phyloP scores from a whole-genome alignment of 2,329 filamentous ascomycete genomes.

The Penicillium sclerotiorum region DNA sequence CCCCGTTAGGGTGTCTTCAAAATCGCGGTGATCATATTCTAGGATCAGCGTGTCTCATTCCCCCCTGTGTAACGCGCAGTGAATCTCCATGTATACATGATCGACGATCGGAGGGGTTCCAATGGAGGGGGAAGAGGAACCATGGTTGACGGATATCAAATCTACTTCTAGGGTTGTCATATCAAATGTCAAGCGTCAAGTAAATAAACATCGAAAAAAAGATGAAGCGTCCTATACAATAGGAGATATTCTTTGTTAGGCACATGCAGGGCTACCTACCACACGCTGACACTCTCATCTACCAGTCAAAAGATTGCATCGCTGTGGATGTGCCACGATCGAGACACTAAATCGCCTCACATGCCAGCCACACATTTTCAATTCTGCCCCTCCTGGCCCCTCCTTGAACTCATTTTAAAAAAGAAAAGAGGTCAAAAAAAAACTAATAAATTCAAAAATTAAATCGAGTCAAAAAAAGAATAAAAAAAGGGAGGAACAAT shows the following conservation, averaged over 20 bases:
- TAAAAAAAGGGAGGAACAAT: background rate
- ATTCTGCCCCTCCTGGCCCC: background rate
- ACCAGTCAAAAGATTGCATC: slow-evolving; percentile 4
- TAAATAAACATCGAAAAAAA: too few relatives aligned
- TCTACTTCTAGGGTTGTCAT: slow-evolving; percentile 25
- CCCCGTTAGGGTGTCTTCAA: too few relatives aligned
- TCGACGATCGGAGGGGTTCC: slow-evolving; percentile 20
- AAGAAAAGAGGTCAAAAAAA: too few relatives aligned
- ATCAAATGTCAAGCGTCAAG: slow-evolving; percentile 2
- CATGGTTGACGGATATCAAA: slow-evolving; percentile 15
- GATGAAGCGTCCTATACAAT: too few relatives aligned
- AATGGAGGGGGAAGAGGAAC: slow-evolving; percentile 14
- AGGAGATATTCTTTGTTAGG: too few relatives aligned
- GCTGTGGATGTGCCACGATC: slow-evolving; percentile 24
- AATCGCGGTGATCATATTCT: too few relatives aligned
- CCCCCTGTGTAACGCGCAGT: slow-evolving; percentile 20
- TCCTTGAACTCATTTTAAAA: too few relatives aligned
- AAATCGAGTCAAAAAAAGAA: too few relatives aligned
- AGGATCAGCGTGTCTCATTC: slow-evolving; percentile 33
- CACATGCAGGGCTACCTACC: slow-evolving; percentile 2
- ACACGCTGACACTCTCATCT: background rate
- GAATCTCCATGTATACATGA: too few relatives aligned
- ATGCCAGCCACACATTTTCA: slow-evolving; percentile 28
- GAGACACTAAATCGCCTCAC: slow-evolving; percentile 26
- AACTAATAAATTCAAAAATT: too few relatives aligned